Conservation (phyloP, 495 filamentous ascomycete genomes). For the Aspergillus coremiiformis region DNA sequence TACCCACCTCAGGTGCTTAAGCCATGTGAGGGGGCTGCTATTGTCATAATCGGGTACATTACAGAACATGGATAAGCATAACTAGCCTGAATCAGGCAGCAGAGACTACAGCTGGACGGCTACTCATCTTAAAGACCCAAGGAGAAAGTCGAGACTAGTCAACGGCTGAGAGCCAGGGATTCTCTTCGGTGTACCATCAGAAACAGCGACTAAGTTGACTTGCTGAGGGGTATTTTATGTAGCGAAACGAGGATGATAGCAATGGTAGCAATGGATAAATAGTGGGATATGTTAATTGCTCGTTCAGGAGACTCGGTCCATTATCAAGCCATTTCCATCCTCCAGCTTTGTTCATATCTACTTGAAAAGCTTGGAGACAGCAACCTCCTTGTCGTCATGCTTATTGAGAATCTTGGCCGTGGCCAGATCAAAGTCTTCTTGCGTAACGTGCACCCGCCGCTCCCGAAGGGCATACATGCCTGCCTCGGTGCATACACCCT, state of each 20-base stretch:
- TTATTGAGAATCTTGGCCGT: constrained; percentile 99
- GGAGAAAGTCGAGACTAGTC: no score
- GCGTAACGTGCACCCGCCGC: constrained; percentile 92
- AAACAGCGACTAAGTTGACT: not conserved
- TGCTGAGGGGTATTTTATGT: not conserved
- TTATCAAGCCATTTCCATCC: not conserved
- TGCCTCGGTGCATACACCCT: constrained; percentile 94
- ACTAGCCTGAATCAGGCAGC: no score
- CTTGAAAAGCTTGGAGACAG: constrained; percentile 88
- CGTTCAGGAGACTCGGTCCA: not conserved
- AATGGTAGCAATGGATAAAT: not conserved
- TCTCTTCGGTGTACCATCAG: not conserved
- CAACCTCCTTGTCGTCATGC: constrained; percentile 96
- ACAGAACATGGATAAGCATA: not conserved
- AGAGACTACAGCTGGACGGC: no score
- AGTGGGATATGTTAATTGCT: constrained; percentile 18
- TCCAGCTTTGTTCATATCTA: constrained; percentile 34
- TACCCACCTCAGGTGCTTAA: no score
- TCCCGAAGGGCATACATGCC: constrained; percentile 97
- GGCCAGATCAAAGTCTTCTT: constrained; percentile 98
- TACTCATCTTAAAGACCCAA: no score
- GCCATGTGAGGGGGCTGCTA: no score
- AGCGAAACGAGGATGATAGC: not conserved
- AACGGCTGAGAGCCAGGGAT: no score
- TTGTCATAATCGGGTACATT: no score